Conservation (phyloP, 108 stramenopile genomes). For the Cylindrotheca fusiformis region DNA sequence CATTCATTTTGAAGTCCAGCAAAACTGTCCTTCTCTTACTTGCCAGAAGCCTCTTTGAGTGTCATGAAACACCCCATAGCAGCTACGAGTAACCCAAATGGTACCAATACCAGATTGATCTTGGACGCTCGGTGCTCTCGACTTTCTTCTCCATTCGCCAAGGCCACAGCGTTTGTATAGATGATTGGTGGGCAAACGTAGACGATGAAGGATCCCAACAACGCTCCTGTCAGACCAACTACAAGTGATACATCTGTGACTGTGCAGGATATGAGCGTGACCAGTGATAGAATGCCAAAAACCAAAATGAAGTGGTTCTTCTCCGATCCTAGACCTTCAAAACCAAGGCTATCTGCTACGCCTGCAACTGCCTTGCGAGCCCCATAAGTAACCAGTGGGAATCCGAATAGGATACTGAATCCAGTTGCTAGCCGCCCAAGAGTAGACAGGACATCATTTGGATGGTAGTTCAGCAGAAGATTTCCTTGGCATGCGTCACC, state of each 20-base stretch:
- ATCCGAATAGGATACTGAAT: constrained; percentile 58
- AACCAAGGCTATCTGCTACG: constrained; percentile 33
- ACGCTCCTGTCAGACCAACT: constrained; percentile 54
- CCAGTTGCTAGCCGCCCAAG: constrained; percentile 56
- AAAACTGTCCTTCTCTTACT: neutral
- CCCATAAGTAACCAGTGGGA: constrained; percentile 48
- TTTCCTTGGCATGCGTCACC: constrained; percentile 55
- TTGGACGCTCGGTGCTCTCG: constrained; percentile 32
- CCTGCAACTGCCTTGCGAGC: constrained; percentile 40
- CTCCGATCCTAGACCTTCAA: constrained; percentile 8
- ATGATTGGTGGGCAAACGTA: constrained; percentile 54
- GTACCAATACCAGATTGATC: constrained; percentile 41
- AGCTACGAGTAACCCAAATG: constrained; percentile 46
- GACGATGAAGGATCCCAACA: constrained; percentile 47
- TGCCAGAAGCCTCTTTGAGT: constrained; percentile 28
- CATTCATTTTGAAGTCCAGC: no score
- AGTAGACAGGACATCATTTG: constrained; percentile 43
- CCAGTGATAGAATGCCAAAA: constrained; percentile 28
- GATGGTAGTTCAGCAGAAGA: constrained; percentile 62
- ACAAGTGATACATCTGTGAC: constrained; percentile 48
- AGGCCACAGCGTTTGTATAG: constrained; percentile 34
- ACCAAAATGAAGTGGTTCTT: constrained; percentile 41
- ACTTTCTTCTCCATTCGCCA: constrained; percentile 28
- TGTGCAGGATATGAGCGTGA: constrained; percentile 41
- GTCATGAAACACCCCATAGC: constrained; percentile 57